phyloP scores from a whole-genome alignment of 179 eudicot species.

The Drosera spatulata region DNA sequence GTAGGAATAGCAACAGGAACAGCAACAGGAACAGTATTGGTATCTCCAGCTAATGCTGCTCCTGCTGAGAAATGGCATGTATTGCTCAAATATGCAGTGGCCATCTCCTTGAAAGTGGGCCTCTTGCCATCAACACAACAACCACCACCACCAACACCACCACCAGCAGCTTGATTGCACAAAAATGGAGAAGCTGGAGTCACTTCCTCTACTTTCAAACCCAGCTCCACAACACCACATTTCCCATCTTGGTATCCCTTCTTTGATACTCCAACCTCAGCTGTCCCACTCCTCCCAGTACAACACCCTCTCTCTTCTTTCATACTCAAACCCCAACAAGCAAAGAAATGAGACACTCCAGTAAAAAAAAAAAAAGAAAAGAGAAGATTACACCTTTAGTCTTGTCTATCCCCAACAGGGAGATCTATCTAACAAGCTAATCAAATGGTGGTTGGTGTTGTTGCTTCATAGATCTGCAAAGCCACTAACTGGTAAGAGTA shows the following conservation, averaged over 20 bases:
- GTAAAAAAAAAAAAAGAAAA: too few species aligned
- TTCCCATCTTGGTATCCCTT: not conserved
- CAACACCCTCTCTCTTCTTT: not conserved
- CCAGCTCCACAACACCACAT: not conserved
- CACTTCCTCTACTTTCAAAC: not conserved
- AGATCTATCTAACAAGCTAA: too few species aligned
- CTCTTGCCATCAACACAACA: not conserved
- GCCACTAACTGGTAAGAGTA: not conserved
- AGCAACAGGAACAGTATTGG: not conserved
- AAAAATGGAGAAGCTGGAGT: slow-evolving; percentile 1
- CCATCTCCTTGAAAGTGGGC: not conserved
- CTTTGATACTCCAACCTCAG: not conserved
- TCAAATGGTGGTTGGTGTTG: too few species aligned
- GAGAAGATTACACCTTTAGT: not conserved
- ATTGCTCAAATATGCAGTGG: not conserved
- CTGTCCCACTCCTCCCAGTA: not conserved
- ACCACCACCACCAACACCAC: slow-evolving; percentile 1
- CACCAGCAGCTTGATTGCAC: not conserved
- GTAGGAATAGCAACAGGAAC: not conserved
- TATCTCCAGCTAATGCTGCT: not conserved
- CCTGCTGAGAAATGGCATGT: not conserved
- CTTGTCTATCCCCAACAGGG: too few species aligned
- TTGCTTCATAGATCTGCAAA: not conserved
- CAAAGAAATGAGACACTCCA: too few species aligned
- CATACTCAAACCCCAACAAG: not conserved